These are phyloP conservation scores for Geotrichum citri-aurantii DNA, from an alignment of 1,139 yeast species.

Conservation along the genomic window DNA sequence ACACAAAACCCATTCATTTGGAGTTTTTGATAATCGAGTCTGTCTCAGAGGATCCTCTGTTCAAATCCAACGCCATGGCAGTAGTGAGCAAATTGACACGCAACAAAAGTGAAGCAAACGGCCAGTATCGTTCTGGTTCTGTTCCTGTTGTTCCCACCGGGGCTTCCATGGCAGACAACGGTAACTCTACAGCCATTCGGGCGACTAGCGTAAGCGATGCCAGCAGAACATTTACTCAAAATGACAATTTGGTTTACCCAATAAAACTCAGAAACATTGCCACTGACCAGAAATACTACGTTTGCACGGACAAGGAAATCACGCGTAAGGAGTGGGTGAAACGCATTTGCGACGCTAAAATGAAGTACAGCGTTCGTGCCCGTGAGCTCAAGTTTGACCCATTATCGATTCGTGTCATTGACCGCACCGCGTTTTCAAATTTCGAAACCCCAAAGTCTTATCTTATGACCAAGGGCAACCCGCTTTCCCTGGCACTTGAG, in stretches of 20 bases:
- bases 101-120: slow-evolving; percentile 9
- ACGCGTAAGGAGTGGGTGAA: slow-evolving; percentile 17
- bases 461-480: slow-evolving; percentile 5
- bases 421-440: slow-evolving; percentile 9
- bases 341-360: slow-evolving; percentile 9
- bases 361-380: slow-evolving; percentile 5
- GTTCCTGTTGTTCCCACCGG: slow-evolving; percentile 2
- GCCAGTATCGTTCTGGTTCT: background rate
- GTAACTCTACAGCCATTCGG: background rate
- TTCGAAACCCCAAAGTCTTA: slow-evolving; percentile 8
- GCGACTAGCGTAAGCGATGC: background rate
- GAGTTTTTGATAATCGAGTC: slow-evolving; percentile 37
- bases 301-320: slow-evolving; percentile 13
- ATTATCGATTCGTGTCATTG: slow-evolving; percentile 10
- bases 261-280: slow-evolving; percentile 15
- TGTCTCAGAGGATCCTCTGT: slow-evolving; percentile 33
- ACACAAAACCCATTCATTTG: slow-evolving; percentile 39
- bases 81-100: slow-evolving; percentile 13
- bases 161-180: background rate
- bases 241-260: slow-evolving; percentile 12
- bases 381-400: slow-evolving; percentile 8
- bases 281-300: slow-evolving; percentile 14
- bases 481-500: slow-evolving; percentile 7
- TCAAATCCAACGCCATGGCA: slow-evolving; percentile 23
- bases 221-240: slow-evolving; percentile 4